These are phyloP conservation scores for Coriaria nepalensis DNA, from an alignment of 306 rosid genomes.

Conservation along the genomic window DNA sequence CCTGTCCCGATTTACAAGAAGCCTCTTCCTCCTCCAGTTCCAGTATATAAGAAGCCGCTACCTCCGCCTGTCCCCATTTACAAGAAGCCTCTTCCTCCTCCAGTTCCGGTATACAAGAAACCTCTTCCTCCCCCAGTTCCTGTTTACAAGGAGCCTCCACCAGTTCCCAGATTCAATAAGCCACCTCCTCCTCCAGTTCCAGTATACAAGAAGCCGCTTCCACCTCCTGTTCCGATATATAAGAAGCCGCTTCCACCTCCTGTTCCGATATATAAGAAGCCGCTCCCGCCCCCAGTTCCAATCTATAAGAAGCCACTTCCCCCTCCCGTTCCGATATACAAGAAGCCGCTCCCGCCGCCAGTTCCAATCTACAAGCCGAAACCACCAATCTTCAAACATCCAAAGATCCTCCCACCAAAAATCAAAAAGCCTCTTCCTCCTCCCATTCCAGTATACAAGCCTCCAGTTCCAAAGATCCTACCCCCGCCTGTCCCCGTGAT, in stretches of 20 bases:
- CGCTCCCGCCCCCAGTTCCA: conserved; percentile 12
- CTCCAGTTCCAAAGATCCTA: conserved; percentile 4
- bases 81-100: conserved; percentile 9
- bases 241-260: conserved; percentile 19
- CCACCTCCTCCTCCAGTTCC: conserved; percentile 11
- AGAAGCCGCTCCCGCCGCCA: conserved; percentile 9
- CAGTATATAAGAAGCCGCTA: neutral
- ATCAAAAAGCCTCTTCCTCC: conserved; percentile 16
- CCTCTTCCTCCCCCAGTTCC: conserved; percentile 10
- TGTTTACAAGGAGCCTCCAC: conserved; percentile 9
- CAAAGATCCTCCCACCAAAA: conserved; percentile 8
- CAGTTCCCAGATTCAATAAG: neutral
- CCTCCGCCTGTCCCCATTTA: conserved; percentile 1
- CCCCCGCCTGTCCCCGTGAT: neutral
- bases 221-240: conserved; percentile 6
- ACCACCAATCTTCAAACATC: conserved; percentile 7
- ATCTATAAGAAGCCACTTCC: conserved; percentile 13
- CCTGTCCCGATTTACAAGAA: conserved; percentile 5
- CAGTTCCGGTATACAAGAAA: neutral
- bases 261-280: conserved; percentile 7
- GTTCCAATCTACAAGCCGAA: conserved; percentile 16
- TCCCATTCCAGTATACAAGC: conserved; percentile 1
- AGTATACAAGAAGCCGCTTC: neutral
- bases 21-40: conserved; percentile 2
- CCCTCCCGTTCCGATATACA: conserved; percentile 5